phyloP scores from a whole-genome alignment of 495 filamentous ascomycete genomes.

The Trichoderma reesei region DNA sequence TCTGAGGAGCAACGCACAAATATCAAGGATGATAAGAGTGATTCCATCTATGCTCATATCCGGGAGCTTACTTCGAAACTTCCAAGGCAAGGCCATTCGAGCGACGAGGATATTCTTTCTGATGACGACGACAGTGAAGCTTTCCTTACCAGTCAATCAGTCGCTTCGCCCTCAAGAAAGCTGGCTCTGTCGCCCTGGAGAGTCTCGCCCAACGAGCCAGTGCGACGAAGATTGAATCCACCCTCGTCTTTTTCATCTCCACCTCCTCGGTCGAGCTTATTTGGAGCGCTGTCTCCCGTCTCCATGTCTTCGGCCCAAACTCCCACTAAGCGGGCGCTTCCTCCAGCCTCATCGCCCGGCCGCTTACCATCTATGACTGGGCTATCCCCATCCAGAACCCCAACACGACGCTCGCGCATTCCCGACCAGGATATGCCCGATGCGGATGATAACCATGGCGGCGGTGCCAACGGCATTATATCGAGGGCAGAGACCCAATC shows the following conservation, averaged over 20 bases:
- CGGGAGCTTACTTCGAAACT: not conserved
- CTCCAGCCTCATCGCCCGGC: not conserved
- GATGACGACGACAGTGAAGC: not conserved
- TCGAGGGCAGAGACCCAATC: not conserved
- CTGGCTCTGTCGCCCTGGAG: not conserved
- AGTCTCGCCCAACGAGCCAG: not conserved
- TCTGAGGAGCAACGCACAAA: not conserved
- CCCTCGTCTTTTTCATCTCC: not conserved
- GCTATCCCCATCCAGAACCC: not conserved
- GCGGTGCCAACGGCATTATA: not conserved
- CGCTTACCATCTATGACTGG: not conserved
- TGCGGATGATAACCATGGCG: not conserved
- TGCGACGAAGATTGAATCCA: not conserved
- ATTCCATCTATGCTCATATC: not conserved
- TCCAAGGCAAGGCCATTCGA: not conserved
- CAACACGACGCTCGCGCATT: not conserved
- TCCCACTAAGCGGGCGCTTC: not conserved
- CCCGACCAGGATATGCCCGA: not conserved
- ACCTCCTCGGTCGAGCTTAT: not conserved
- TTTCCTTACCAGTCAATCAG: not conserved
- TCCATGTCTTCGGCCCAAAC: not conserved
- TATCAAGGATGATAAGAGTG: conserved; percentile 11
- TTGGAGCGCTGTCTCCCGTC: not conserved
- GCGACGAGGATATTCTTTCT: not conserved
- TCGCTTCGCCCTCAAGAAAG: not conserved